Evolutionary conservation across 192 early-diverging fungal species (phyloP), one percentile per base, ranked within the genome.

Genomic region (Rhizophagus prolifer): DNA sequence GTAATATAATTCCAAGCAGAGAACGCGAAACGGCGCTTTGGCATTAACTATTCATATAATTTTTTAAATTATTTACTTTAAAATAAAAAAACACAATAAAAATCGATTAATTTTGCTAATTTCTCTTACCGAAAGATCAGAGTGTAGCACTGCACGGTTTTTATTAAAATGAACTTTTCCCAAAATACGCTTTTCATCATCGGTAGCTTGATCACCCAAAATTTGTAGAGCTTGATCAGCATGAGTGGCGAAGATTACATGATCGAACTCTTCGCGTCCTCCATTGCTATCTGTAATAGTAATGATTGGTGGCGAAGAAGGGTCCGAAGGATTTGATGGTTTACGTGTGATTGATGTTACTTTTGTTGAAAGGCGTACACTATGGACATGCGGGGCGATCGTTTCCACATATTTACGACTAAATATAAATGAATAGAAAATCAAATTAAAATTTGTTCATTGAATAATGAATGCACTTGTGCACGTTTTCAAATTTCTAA

Each of bases 1-100:
- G 86, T 88, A 30, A 91, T 69, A 62, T 91, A 91, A 79, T 91
- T 91, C 89, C 90, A 91, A 59, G 84, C 78, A 3, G 87, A 81
- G 84, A 87, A 89, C 19, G 82, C 81, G 5, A 60, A 47, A 23
- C 79, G 75, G 31, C 78, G 34, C 36, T 77, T 83, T 1, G 90
- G 90, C 90, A 91, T 91, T 7, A 91, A 79, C 81, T 76, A 50
- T 50, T 30, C 2, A 9, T 7, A 41, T n/a, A 50, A 26, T 70
- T 26, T 4, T 5, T 6, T 70, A 26, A 47, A 36, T 41, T 13
- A n/a, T 25, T 70, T 58, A 7, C 9, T 5, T 38, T 9, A 38
- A 38, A 7, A 9, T 25, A 58, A 58, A 23, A 21, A 58, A 38
- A 7, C 1, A 9, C 3, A 58, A 58, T 30, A 21, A 58, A 21